Base-by-base conservation (phyloP, 1,139 yeast species). In the Candida glucosophila region DNA sequence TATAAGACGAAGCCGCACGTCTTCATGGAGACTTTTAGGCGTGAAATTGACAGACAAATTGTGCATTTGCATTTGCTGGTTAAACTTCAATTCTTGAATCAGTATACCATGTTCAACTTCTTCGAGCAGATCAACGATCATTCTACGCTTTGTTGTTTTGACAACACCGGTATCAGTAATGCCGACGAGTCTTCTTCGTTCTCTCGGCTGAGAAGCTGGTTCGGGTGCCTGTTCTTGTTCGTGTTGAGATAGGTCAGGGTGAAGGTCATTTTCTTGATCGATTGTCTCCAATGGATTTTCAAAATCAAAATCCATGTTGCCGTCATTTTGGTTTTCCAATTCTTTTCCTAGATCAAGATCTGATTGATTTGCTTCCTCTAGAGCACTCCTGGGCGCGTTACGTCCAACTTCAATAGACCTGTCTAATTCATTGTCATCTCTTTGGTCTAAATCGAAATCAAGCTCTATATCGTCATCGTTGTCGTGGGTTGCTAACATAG, bases 341-440 rank as follows among this genome's bases (percentile, higher is more conserved):
- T n/a, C n/a, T n/a, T n/a, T n/a, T 20, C 25, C 25, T 17, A 32
- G 32, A n/a, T 27, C 41, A 25, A 52, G 54, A 22, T 57, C 37
- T 2, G 50, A 37, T 2, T 65, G 54, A 19, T 57, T 36, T 15
- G 59, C 61, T n/a, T 51, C 49, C 13, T 46, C 45, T 5, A 40
- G 38, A 4, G 37, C 18, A 15, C 22, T 28, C 6, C 13, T 13
- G 11, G 18, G 44, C 3, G 50, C 62, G 26, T 63, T 58, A 44
- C 76, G 56, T 3, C 74, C 76, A 12, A 62, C 43, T 42, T 72
- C 77, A 12, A 70, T 58, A 3, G 71, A 62, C 24, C 39, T 34
- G 33, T 66, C 67, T 22, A 32, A 26, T 25, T 28, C 26, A 4
- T 39, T 45, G 17, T 30, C 38, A 20, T 33, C 34, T 22, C 41